A percentile compares a stretch with the other conserved stretches of the same genome.
Evolutionary conservation across 371 early-diverging fungal genomes (phyloP).

Genomic region (Haplosporangium sp.): DNA sequence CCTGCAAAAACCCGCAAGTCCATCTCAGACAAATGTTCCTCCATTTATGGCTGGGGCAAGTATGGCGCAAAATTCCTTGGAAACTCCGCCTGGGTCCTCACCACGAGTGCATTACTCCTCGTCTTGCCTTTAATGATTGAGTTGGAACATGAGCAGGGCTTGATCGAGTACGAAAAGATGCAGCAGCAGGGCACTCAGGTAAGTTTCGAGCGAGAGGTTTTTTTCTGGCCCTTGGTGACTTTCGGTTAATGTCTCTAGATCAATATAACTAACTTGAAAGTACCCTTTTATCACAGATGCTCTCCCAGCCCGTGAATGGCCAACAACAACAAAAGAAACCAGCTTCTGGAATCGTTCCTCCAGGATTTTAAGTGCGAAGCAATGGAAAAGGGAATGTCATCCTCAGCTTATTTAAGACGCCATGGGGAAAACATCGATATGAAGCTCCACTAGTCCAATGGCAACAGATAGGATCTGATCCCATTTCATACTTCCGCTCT

Average conservation of each 20-base stretch:
- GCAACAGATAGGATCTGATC: not conserved
- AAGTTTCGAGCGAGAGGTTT: conserved; percentile 1
- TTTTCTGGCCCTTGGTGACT: too few species aligned
- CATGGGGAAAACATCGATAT: not conserved
- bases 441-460: not conserved
- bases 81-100: conserved; percentile 85
- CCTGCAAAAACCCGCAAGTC: conserved; percentile 75
- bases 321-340: conserved; percentile 47
- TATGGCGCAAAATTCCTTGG: conserved; percentile 73
- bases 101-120: conserved; percentile 80
- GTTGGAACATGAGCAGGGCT: conserved; percentile 80
- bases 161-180: conserved; percentile 83
- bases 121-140: conserved; percentile 82
- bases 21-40: conserved; percentile 63
- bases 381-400: not conserved
- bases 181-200: conserved; percentile 65
- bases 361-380: conserved; percentile 36
- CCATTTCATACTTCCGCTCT: not conserved
- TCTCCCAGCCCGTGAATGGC: conserved; percentile 35
- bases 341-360: conserved; percentile 45
- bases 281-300: conserved; percentile 22
- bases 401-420: not conserved
- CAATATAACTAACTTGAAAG: not conserved
- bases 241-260: not conserved
- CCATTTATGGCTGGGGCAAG: conserved; percentile 68